A percentile compares a stretch with the other conserved stretches of the same genome.
phyloP scores from a whole-genome alignment of 2,329 filamentous ascomycete genomes.

The Teratosphaeria nubilosa region DNA sequence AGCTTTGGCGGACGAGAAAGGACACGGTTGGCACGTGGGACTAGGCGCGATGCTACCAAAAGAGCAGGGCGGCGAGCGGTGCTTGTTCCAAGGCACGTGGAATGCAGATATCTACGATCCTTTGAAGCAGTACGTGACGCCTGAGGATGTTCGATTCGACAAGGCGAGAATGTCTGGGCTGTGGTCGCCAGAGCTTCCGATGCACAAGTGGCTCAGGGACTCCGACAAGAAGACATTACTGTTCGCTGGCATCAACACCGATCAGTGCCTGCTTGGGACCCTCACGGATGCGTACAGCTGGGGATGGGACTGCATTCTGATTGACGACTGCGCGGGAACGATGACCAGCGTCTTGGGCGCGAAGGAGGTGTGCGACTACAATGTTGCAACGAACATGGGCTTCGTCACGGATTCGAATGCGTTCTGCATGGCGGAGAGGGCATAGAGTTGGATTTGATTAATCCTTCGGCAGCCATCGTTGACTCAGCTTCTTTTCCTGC shows the following conservation, averaged over 20 bases:
- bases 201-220: slow-evolving; percentile 31
- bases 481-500: neutral
- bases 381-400: slow-evolving; percentile 33
- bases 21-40: slow-evolving; percentile 32
- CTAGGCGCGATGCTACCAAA: slow-evolving; percentile 29
- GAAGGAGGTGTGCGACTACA: slow-evolving; percentile 31
- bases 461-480: neutral
- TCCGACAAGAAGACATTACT: slow-evolving; percentile 33
- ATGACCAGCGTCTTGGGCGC: slow-evolving; percentile 31
- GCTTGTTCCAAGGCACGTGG: slow-evolving; percentile 34
- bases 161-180: slow-evolving; percentile 34
- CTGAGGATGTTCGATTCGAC: slow-evolving; percentile 34
- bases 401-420: slow-evolving; percentile 31
- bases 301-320: slow-evolving; percentile 33
- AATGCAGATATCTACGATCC: slow-evolving; percentile 34
- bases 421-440: slow-evolving; percentile 19
- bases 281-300: slow-evolving; percentile 33
- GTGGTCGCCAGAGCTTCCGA: slow-evolving; percentile 30
- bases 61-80: slow-evolving; percentile 29
- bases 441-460: neutral
- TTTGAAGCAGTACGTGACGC: slow-evolving; percentile 26
- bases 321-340: slow-evolving; percentile 32
- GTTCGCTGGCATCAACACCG: slow-evolving; percentile 34
- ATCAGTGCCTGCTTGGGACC: slow-evolving; percentile 34
- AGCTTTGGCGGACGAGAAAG: slow-evolving; percentile 19